Evolutionary conservation across 805 yeast genomes (phyloP).

Genomic region (Saccharomycopsis fodiens): DNA sequence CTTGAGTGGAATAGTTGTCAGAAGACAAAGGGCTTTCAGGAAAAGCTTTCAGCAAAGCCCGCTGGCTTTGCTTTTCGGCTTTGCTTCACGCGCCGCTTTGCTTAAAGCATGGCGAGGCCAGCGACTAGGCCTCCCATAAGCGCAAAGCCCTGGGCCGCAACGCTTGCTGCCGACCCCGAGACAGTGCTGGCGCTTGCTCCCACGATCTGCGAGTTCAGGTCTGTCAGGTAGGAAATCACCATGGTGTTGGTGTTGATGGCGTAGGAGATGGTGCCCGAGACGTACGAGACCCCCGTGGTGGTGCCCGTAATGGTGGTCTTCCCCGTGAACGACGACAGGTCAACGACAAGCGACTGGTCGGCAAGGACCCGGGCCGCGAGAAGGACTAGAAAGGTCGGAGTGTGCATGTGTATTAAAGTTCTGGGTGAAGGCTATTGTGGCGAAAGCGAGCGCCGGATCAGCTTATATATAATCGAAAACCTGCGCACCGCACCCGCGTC

Average conservation of each 20-base stretch:
- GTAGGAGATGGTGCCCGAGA: constrained; percentile 15
- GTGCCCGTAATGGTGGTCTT: background rate
- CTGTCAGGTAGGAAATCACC: constrained; percentile 17
- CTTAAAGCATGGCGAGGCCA: constrained; percentile 5
- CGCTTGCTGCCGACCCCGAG: background rate
- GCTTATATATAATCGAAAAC: background rate
- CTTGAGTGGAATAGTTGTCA: no score
- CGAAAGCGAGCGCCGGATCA: background rate
- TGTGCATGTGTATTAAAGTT: background rate
- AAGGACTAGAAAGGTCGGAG: no score
- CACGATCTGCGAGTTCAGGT: constrained; percentile 16
- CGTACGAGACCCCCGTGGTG: constrained; percentile 8
- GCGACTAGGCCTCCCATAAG: constrained; percentile 16
- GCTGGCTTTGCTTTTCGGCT: no score
- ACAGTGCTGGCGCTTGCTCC: constrained; percentile 18
- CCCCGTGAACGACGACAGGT: constrained; percentile 9
- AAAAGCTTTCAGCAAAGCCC: no score
- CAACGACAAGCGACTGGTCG: constrained; percentile 13
- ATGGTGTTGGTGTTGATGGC: constrained; percentile 18
- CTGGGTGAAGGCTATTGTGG: constrained; percentile 4
- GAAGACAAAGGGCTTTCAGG: no score
- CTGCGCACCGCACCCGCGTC: background rate
- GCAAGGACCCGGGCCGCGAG: background rate
- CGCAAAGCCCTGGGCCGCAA: background rate
- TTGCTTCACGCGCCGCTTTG: no score